phyloP scores from a whole-genome alignment of 2,329 filamentous ascomycete genomes.

The Fusarium sp. region DNA sequence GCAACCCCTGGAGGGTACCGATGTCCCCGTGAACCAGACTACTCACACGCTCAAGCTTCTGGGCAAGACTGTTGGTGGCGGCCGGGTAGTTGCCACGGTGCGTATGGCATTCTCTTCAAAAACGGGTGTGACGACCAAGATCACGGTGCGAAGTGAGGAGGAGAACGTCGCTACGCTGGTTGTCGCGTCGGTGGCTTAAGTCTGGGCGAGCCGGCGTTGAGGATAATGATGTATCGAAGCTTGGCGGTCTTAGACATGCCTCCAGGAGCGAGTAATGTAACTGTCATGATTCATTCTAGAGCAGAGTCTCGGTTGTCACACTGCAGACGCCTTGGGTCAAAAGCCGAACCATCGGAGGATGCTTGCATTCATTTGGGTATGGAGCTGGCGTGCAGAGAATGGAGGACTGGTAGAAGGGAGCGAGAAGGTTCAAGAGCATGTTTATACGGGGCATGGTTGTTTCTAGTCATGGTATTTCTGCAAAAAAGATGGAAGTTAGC shows the following conservation, averaged over 20 bases:
- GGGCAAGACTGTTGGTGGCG: slow-evolving; percentile 93
- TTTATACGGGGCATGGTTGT: slow-evolving; percentile 34
- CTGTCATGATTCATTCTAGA: slow-evolving; percentile 35
- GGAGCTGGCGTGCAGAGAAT: slow-evolving; percentile 19
- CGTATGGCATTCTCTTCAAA: slow-evolving; percentile 95
- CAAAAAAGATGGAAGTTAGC: slow-evolving; percentile 31
- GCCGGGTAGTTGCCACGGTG: slow-evolving; percentile 86
- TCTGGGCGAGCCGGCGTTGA: slow-evolving; percentile 50
- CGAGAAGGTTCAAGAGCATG: slow-evolving; percentile 38
- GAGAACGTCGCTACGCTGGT: slow-evolving; percentile 88
- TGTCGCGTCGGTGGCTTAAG: slow-evolving; percentile 84
- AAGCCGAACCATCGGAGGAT: slow-evolving; percentile 14
- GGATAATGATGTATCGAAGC: slow-evolving; percentile 51
- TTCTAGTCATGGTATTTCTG: slow-evolving; percentile 28
- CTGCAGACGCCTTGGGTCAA: background rate
- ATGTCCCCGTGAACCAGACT: slow-evolving; percentile 86
- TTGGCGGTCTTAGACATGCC: slow-evolving; percentile 47
- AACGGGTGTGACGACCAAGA: slow-evolving; percentile 95
- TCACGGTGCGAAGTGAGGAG: slow-evolving; percentile 91
- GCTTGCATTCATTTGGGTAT: slow-evolving; percentile 15
- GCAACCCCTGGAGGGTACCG: slow-evolving; percentile 93
- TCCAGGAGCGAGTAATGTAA: slow-evolving; percentile 37
- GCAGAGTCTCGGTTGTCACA: slow-evolving; percentile 22
- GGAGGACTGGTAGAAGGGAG: slow-evolving; percentile 19
- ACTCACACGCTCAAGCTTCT: slow-evolving; percentile 96